Percentiles rank a stretch among this genome's conserved stretches.
Evolutionary conservation across 2,329 filamentous ascomycete species (phyloP).

Genomic region (Bisporella sp.): DNA sequence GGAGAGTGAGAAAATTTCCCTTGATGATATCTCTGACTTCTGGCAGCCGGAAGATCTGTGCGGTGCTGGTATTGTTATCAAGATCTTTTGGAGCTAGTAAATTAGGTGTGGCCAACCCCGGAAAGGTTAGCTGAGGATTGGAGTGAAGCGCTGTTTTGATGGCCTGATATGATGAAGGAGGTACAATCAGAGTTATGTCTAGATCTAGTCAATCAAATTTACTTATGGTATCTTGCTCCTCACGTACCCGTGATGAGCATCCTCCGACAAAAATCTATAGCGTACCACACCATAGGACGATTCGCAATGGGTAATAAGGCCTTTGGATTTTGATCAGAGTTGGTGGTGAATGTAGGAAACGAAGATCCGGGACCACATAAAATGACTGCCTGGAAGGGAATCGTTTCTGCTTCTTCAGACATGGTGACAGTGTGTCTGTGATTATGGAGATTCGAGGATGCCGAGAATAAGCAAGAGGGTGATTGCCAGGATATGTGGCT

Average conservation of each 20-base stretch:
- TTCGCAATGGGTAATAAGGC: constrained; percentile 78
- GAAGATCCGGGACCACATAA: constrained; percentile 78
- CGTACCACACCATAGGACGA: constrained; percentile 84
- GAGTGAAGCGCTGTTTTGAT: constrained; percentile 66
- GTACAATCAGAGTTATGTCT: constrained; percentile 59
- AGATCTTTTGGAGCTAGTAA: constrained; percentile 71
- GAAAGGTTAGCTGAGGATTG: constrained; percentile 67
- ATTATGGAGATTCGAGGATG: constrained; percentile 3
- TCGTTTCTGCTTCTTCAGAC: constrained; percentile 24
- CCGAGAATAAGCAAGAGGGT: constrained; percentile 10
- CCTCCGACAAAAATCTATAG: constrained; percentile 77
- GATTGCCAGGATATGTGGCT: constrained; percentile 1
- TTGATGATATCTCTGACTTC: constrained; percentile 75
- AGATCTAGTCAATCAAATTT: not conserved
- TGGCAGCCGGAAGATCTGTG: constrained; percentile 76
- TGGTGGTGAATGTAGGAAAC: constrained; percentile 75
- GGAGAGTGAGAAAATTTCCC: constrained; percentile 82
- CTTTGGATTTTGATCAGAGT: constrained; percentile 74
- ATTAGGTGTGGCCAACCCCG: constrained; percentile 67
- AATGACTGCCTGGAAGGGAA: constrained; percentile 69
- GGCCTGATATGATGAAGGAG: constrained; percentile 56
- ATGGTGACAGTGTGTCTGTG: constrained; percentile 35
- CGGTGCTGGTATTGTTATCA: constrained; percentile 80
- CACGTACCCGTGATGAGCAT: constrained; percentile 67
- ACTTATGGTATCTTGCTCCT: not conserved